Evolutionary conservation across 176 grass and related monocot genomes (phyloP), one percentile per base, ranked within the genome.

Genomic region (Metroxylon sagu): DNA sequence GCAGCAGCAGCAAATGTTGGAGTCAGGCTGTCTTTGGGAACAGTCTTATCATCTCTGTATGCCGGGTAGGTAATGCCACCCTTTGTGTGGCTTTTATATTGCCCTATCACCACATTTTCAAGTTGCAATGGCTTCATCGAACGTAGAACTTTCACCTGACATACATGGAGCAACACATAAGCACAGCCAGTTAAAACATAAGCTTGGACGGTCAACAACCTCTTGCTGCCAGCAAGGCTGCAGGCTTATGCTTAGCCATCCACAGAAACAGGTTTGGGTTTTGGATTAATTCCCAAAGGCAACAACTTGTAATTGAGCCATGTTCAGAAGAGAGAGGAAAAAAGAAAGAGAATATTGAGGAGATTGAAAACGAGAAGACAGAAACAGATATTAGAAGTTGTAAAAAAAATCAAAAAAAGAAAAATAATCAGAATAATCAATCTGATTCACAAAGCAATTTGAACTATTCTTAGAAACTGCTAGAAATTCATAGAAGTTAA

Each of bases 1-100:
- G 83, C 83, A 48, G 91, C 91, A 14, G 91, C 86, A 53, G 91
- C 86, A 71, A 87, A 96, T 15, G 91, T 90, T 21, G 91, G 91
- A 76, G 91, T 87, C 25, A 90, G 25, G 74, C 91, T 90, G 68
- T 80, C 66, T 27, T 76, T 84, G 8, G 83, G 87, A 39, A 97
- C 91, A 48, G 86, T 90, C 53, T 87, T 87, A 70, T 96, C 91
- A 69, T 96, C 91, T 29, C 58, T 83, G 49, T 96, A 96, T 60
- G 77, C 83, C 76, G 86, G 83, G 55, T 96, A 82, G 31, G 69
- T 69, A 52, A 60, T 67, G 58, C 80, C 91, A 72, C 77, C 83
- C 71, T 76, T 90, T 31, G 76, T 80, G 54, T 96, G 86, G 57
- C 78, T 96, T 83, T 87, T 90, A 61, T 82, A 90, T 64, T 96